Base-by-base conservation (phyloP, 257 asterid genomes). In the Przewalskia tangutica region DNA sequence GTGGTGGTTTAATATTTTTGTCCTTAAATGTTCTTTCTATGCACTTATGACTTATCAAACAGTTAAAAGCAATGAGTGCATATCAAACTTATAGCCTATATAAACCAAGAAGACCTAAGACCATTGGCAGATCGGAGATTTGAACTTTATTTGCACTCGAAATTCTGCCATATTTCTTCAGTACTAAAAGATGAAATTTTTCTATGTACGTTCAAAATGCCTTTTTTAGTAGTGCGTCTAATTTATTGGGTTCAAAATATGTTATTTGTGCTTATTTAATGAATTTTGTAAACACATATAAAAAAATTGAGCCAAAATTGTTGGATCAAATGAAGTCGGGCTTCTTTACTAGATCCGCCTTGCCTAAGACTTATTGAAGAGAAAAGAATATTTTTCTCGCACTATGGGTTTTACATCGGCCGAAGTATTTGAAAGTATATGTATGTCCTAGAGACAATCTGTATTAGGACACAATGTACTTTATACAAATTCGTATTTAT, bases 1-100 rank as follows among this genome's bases (percentile, higher is more conserved):
- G n/a, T 62, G 63, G 84, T 81, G 59, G 75, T 80, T 80, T 48
- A 70, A 1, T 65, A 34, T 64, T 32, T 70, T 20, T 80, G 62
- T 56, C 38, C 54, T 58, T 16, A 77, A 38, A 13, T 7, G 34
- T 10, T 77, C 46, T 81, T 23, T 27, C 34, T 44, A 40, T 79
- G 14, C 9, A 23, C 82, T 40, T 73, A 40, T 18, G 58, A 59
- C 73, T 78, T 18, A 78, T 58, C 20, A 78, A n/a, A 67, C 13
- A 13, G 12, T 48, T 67, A 67, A 44, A 46, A 73, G 8, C 79
- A 12, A 11, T 6, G 0, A 12, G 60, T 48, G 13, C 79, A 73
- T 73, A 73, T 73, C 23, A 20, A 73, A 46, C 2, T 20, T 67
- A 65, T 64, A 12, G 12, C 59, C 20, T 12, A 70, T 62, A 6